These are phyloP conservation scores for Tolypocladium ophioglossoides DNA, from an alignment of 2,329 filamentous ascomycete genomes.

Conservation along the genomic window DNA sequence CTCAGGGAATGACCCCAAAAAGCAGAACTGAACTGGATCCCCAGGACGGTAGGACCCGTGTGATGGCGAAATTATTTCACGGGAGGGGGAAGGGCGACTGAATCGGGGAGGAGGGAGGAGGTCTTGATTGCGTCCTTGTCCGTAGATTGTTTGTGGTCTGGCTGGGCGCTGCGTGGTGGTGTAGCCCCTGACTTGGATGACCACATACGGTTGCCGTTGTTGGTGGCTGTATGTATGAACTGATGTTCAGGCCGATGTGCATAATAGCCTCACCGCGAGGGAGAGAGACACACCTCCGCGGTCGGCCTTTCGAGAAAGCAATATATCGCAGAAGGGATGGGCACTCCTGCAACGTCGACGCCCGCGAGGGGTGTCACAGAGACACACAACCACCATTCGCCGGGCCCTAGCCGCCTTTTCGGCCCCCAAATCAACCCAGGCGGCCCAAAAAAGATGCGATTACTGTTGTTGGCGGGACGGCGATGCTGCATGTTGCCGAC, in stretches of 20 bases:
- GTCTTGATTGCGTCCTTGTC: too few species aligned
- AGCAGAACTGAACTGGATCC: neutral
- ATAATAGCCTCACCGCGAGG: neutral
- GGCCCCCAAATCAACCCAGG: neutral
- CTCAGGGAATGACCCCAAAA: neutral
- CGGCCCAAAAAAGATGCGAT: neutral
- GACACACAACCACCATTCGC: neutral
- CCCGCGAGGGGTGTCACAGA: neutral
- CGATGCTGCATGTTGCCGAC: neutral
- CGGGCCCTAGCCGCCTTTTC: too few species aligned
- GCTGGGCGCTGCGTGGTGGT: neutral
- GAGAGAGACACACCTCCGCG: neutral
- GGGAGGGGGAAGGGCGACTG: too few species aligned
- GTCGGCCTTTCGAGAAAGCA: neutral
- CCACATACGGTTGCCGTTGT: neutral
- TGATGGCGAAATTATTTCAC: too few species aligned
- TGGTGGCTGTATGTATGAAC: neutral
- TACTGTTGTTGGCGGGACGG: neutral
- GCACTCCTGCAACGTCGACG: neutral
- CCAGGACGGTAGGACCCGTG: neutral
- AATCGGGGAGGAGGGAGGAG: too few species aligned
- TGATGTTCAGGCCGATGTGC: neutral
- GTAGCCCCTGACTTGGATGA: too few species aligned
- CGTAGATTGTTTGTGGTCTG: neutral
- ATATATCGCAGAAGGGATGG: neutral